A percentile compares a stretch with the other conserved stretches of the same genome.
phyloP scores from a whole-genome alignment of 2,329 filamentous ascomycete genomes.

The Neonectria ditissima region DNA sequence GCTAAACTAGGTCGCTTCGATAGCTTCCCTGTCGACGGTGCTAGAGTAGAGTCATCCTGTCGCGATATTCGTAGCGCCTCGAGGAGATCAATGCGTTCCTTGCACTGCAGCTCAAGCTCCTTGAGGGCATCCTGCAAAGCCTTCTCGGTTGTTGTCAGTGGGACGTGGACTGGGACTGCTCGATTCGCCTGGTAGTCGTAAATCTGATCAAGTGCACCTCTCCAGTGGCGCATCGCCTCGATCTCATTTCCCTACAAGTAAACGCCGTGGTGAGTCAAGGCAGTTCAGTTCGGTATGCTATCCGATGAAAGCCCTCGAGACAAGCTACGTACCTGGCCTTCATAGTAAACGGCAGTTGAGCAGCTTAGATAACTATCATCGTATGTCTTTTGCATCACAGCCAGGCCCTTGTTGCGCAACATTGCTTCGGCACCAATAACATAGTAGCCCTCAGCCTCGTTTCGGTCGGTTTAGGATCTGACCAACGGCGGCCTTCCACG shows the following conservation, averaged over 20 bases:
- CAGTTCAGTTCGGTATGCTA: conserved; percentile 6
- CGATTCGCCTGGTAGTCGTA: conserved; percentile 85
- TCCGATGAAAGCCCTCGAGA: background rate
- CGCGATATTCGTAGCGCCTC: conserved; percentile 81
- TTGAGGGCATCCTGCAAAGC: conserved; percentile 84
- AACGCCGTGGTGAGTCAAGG: conserved; percentile 19
- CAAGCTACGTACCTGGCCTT: conserved; percentile 76
- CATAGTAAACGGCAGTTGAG: conserved; percentile 96
- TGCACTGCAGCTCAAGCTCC: conserved; percentile 89
- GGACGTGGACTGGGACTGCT: conserved; percentile 74
- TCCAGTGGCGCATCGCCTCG: conserved; percentile 93
- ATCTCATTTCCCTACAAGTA: conserved; percentile 81
- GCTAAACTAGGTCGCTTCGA: conserved; percentile 37
- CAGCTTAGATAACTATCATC: conserved; percentile 96
- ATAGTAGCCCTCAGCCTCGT: conserved; percentile 46
- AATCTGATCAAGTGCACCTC: conserved; percentile 87
- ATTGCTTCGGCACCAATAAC: conserved; percentile 53
- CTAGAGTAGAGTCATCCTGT: conserved; percentile 49
- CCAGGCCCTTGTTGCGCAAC: conserved; percentile 68
- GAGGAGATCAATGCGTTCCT: conserved; percentile 90
- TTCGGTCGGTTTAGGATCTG: conserved; percentile 20
- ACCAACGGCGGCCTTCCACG: conserved; percentile 10
- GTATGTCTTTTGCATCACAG: conserved; percentile 94
- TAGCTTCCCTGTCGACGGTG: conserved; percentile 37
- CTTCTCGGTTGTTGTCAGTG: conserved; percentile 85